Evolutionary conservation across 306 rosid species (phyloP).

Genomic region (Dalbergia oliveri): DNA sequence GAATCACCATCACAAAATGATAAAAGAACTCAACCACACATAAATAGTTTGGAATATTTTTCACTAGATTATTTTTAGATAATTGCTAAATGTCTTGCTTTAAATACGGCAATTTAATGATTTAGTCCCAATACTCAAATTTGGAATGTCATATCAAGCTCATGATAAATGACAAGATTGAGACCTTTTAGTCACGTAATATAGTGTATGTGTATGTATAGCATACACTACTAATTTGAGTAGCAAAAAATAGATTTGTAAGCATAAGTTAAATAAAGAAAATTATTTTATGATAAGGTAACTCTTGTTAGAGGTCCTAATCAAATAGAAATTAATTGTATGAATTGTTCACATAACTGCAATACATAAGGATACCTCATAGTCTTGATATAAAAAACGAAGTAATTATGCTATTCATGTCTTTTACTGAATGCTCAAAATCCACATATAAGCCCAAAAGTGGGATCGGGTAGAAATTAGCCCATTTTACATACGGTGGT

Average conservation of each 20-base stretch:
- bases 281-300: no score
- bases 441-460: background rate
- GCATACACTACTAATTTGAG: background rate
- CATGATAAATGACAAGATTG: no score
- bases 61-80: background rate
- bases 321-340: no score
- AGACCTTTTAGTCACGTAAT: background rate
- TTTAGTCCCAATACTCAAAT: background rate
- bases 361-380: no score
- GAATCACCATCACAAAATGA: slow-evolving; percentile 27
- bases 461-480: background rate
- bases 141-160: background rate
- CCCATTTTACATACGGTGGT: background rate
- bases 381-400: no score
- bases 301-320: no score
- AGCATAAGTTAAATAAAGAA: background rate
- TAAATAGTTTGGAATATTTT: background rate
- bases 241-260: background rate
- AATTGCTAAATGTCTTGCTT: background rate
- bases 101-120: background rate
- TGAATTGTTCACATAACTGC: no score
- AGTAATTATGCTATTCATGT: background rate
- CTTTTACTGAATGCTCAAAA: background rate
- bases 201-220: background rate
- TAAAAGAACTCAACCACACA: background rate